Conservation (phyloP, 495 filamentous ascomycete genomes). For the Mytilinidion resinicola region DNA sequence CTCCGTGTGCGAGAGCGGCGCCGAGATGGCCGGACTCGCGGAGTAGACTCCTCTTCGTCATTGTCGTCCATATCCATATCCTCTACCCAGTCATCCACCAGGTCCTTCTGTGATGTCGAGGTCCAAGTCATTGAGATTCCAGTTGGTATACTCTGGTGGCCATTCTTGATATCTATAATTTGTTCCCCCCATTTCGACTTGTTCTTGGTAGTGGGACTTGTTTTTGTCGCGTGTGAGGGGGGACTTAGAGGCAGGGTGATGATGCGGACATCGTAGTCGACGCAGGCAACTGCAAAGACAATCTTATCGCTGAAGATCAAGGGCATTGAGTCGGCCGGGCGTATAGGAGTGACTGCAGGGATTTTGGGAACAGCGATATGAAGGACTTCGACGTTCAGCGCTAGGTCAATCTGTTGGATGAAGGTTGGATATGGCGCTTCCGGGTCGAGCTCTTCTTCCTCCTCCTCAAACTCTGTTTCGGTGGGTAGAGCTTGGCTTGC, state of each 20-base stretch:
- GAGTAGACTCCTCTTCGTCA: neutral
- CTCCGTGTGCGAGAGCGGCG: conserved; percentile 8
- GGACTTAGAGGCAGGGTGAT: conserved; percentile 67
- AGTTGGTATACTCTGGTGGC: conserved; percentile 41
- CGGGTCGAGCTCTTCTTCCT: conserved; percentile 56
- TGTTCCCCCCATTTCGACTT: conserved; percentile 19
- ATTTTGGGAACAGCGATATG: conserved; percentile 35
- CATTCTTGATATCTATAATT: conserved; percentile 16
- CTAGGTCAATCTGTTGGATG: conserved; percentile 34
- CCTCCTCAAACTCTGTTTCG: conserved; percentile 45
- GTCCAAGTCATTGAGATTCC: conserved; percentile 64
- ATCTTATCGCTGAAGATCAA: conserved; percentile 57
- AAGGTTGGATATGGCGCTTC: conserved; percentile 43
- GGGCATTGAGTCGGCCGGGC: conserved; percentile 46
- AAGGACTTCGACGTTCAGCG: conserved; percentile 34
- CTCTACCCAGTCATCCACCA: conserved; percentile 24
- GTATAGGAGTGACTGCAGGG: conserved; percentile 15
- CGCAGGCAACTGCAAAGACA: conserved; percentile 64
- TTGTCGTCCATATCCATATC: conserved; percentile 25
- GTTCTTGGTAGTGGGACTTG: conserved; percentile 15
- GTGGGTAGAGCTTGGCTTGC: conserved; percentile 18
- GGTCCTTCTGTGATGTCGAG: conserved; percentile 37
- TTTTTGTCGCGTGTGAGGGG: conserved; percentile 52
- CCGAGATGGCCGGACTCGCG: conserved; percentile 3
- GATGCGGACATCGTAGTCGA: conserved; percentile 60